Percentiles rank a stretch among this genome's conserved stretches.
Evolutionary conservation across 768 basidiomycete genomes (phyloP).

Genomic region (Fibroporia radiculosa): DNA sequence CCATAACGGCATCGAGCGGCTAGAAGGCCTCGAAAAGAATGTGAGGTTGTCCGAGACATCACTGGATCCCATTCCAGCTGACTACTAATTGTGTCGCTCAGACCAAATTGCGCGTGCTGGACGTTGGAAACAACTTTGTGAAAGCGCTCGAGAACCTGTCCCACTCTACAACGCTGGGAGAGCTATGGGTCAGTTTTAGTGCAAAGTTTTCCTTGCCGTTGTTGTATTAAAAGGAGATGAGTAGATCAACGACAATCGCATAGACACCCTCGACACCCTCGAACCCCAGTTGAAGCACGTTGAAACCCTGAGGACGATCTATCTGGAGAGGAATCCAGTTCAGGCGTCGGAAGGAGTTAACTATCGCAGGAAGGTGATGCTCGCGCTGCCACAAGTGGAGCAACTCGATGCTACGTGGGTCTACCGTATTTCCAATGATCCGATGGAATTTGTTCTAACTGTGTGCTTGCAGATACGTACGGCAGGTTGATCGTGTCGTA

Average conservation of each 20-base stretch:
- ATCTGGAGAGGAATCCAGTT: conserved; percentile 93
- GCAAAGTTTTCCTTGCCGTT: background rate
- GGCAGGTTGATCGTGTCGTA: no score
- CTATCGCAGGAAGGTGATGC: conserved; percentile 85
- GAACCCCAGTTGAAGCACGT: conserved; percentile 59
- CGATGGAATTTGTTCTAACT: background rate
- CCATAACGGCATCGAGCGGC: conserved; percentile 79
- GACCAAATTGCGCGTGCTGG: conserved; percentile 74
- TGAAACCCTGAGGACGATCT: conserved; percentile 71
- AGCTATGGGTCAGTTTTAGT: conserved; percentile 70
- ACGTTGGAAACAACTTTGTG: conserved; percentile 83
- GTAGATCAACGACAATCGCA: conserved; percentile 87
- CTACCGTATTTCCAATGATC: background rate
- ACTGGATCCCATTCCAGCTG: background rate
- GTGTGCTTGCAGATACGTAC: conserved; percentile 14
- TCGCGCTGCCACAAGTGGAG: conserved; percentile 79
- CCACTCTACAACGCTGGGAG: conserved; percentile 72
- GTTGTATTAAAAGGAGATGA: background rate
- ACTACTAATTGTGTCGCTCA: conserved; percentile 12
- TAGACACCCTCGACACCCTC: conserved; percentile 60
- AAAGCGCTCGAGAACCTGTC: conserved; percentile 72
- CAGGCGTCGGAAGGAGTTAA: conserved; percentile 67
- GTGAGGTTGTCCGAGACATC: conserved; percentile 32
- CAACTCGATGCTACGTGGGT: conserved; percentile 97
- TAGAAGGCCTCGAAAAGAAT: conserved; percentile 84